phyloP scores from a whole-genome alignment of 2,329 filamentous ascomycete genomes.

The Stachybotrys elegans region DNA sequence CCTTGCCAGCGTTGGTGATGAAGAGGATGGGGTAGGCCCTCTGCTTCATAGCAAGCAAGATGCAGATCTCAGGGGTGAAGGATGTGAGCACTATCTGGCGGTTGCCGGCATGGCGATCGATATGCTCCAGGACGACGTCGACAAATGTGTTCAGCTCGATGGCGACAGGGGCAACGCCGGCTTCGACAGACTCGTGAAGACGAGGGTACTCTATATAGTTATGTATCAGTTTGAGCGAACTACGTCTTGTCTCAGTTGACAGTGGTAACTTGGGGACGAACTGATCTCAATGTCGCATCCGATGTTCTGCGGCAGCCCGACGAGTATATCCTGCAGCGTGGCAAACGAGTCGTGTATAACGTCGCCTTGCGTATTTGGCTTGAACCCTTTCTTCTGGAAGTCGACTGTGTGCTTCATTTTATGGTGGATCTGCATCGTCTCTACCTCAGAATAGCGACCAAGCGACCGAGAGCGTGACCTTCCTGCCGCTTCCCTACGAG shows the following conservation, averaged over 20 bases:
- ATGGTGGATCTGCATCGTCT: slow-evolving; percentile 34
- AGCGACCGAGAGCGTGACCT: slow-evolving; percentile 30
- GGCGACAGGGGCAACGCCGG: slow-evolving; percentile 94
- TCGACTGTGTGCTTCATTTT: slow-evolving; percentile 95
- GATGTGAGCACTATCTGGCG: slow-evolving; percentile 96
- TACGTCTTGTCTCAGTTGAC: no score
- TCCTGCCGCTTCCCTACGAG: slow-evolving; percentile 8
- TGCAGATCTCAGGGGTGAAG: slow-evolving; percentile 95
- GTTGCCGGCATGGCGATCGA: slow-evolving; percentile 76
- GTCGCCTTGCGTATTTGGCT: slow-evolving; percentile 88
- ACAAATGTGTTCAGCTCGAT: slow-evolving; percentile 96
- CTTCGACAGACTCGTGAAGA: slow-evolving; percentile 90
- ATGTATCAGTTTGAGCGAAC: no score
- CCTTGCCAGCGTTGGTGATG: slow-evolving; percentile 82
- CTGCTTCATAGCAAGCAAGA: slow-evolving; percentile 93
- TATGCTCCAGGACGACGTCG: slow-evolving; percentile 83
- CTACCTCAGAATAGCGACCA: slow-evolving; percentile 17
- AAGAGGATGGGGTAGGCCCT: slow-evolving; percentile 95
- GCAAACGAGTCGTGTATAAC: slow-evolving; percentile 96
- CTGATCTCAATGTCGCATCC: slow-evolving; percentile 99
- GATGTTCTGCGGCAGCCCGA: slow-evolving; percentile 71
- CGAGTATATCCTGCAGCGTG: slow-evolving; percentile 89
- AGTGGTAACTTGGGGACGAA: no score
- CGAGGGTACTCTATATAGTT: slow-evolving; percentile 99
- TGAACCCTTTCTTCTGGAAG: slow-evolving; percentile 92